Evolutionary conservation across 495 filamentous ascomycete species (phyloP), one percentile per base, ranked within the genome.

Genomic region (Penicilliopsis zonata): DNA sequence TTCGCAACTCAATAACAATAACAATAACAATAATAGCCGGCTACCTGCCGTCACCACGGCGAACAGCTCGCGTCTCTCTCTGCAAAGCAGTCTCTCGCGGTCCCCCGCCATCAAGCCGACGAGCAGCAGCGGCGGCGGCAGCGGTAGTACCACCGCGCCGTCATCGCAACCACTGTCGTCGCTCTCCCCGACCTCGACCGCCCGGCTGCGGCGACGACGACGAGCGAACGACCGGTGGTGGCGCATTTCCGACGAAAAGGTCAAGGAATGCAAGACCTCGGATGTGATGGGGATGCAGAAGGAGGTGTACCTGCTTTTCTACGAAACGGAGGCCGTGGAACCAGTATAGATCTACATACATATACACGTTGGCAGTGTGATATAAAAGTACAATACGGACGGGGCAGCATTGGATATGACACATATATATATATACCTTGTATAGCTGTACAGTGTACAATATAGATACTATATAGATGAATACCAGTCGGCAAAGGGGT

Each of bases 171-270:
- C 50, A 15, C 42, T 48, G 24, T 35, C 44, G 3, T 52, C 55
- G 0, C 33, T 19, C 3, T 30, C 44, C 2, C 31, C 38, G 6
- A 43, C 38, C 8, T 41, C 55, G 9, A 37, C 38, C 18, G 45
- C 53, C 10, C 56, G 61, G 14, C 35, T 67, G 13, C 77, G 69
- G 41, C 59, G 65, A 20, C 70, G 64, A 37, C 77, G 77, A 44
- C 72, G 71, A 41, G 43, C 62, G n/a, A 72, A 61, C 34, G 70
- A 82, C 43, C 70, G 82, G 13, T 99, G 90, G 90, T 99, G 90
- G 90, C 73, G 90, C 9, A 95, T 99, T 29, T 95, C 87, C 23
- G 90, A 99, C 49, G 90, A 96, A 21, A 95, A 95, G 49, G 70
- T 96, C 36, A 93, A 88, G 47, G 88, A 95, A 47, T 78, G 83